Conservation (phyloP, 2,329 filamentous ascomycete genomes). For the Monilinia fructicola region DNA sequence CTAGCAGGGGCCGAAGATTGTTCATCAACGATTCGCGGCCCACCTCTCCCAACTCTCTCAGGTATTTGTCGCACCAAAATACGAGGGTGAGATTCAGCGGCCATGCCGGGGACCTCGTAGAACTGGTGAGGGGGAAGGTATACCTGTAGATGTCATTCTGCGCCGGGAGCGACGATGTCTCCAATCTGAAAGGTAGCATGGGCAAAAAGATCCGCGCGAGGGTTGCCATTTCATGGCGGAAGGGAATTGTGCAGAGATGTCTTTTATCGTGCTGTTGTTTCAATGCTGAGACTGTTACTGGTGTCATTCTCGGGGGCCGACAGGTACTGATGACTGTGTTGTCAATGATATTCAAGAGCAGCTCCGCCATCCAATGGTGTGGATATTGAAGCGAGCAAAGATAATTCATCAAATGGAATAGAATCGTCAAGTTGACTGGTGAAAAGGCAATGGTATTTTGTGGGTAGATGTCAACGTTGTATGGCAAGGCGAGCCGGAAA, state of each 20-base stretch:
- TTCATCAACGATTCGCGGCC: not conserved
- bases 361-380: slow-evolving; percentile 29
- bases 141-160: slow-evolving; percentile 6
- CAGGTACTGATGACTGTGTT: slow-evolving; percentile 25
- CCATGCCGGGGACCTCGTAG: not conserved
- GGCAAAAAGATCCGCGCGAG: slow-evolving; percentile 25
- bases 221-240: slow-evolving; percentile 24
- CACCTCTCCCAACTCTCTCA: not conserved
- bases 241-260: slow-evolving; percentile 25
- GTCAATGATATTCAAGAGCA: slow-evolving; percentile 26
- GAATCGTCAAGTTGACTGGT: slow-evolving; percentile 23
- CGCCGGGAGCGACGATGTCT: not conserved
- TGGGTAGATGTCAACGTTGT: slow-evolving; percentile 10
- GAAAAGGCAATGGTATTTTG: slow-evolving; percentile 15
- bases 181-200: slow-evolving; percentile 23
- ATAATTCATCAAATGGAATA: slow-evolving; percentile 26
- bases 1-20: slow-evolving; percentile 1
- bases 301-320: slow-evolving; percentile 22
- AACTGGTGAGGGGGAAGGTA: not conserved
- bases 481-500: slow-evolving; percentile 26
- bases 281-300: slow-evolving; percentile 2
- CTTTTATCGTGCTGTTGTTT: slow-evolving; percentile 9
- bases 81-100: not conserved
- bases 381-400: slow-evolving; percentile 26
- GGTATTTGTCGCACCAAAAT: not conserved